Base-by-base conservation (phyloP, 2,329 filamentous ascomycete species). In the Apiospora hydei region DNA sequence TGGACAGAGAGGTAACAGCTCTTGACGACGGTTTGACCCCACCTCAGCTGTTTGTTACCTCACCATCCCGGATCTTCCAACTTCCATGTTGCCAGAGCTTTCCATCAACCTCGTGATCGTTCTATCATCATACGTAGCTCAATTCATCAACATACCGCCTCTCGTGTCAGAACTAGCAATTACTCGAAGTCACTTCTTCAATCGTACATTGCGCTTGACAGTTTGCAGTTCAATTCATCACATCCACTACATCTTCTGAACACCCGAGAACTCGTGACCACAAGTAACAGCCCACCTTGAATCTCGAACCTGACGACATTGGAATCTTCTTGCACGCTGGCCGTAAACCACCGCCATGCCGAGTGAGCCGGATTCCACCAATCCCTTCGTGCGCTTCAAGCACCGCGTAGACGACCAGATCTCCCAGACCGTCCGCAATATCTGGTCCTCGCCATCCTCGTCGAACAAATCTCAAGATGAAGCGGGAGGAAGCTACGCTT, bases 351-450 rank as follows among this genome's bases (percentile, higher is more conserved):
- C 10, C 30, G 16, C 10, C 46, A 71, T 71, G 57, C 69, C 66
- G 30, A 51, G 38, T 68, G 69, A 64, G 8, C 18, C 38, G n/a
- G 46, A 70, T 57, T 70, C 72, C 41, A 76, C 73, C 66, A 83
- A 84, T 70, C 78, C 79, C n/a, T 84, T 85, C 74, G 75, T 84
- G 51, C 81, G 81, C 71, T 84, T 82, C 77, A 84, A 82, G 75
- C 80, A 83, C 71, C 79, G 82, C 71, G 80, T 85, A 71, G 82
- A 86, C 75, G 74, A 76, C 61, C 81, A 80, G 71, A 77, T 85
- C 72, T 78, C 79, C 51, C 77, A 69, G 80, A 30, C 79, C 78
- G 18, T 74, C 81, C 61, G 76, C 80, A 41, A 73, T 74, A 69
- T 38, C 64, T 69, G 70, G 70, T 44, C 70, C 67, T 77, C 26